These are phyloP conservation scores for Magnaporthales sp. DNA, from an alignment of 2,329 filamentous ascomycete species.

Conservation along the genomic window DNA sequence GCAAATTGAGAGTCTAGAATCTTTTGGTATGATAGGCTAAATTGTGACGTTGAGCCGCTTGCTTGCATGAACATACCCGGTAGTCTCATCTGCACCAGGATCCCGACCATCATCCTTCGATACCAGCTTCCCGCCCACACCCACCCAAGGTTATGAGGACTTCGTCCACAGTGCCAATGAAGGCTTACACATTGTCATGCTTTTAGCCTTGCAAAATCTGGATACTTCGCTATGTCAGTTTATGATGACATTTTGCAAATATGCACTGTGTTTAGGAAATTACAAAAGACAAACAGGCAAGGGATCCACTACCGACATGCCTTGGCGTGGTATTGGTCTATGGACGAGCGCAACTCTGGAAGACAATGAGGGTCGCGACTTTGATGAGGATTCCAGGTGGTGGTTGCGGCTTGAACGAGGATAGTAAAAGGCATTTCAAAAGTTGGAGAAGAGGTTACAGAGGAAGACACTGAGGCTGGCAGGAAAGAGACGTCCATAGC, in stretches of 20 bases:
- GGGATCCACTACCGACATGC: neutral
- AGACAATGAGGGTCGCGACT: neutral
- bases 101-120: neutral
- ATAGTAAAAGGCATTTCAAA: neutral
- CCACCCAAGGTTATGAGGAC: neutral
- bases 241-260: neutral
- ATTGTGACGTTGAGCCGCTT: neutral
- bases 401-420: neutral
- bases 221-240: neutral
- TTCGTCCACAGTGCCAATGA: neutral
- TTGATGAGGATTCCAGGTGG: neutral
- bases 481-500: neutral
- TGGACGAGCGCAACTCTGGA: neutral
- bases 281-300: neutral
- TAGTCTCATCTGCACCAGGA: neutral
- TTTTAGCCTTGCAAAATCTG: neutral
- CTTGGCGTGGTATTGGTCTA: neutral
- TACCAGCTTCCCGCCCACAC: neutral
- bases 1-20: too few species aligned
- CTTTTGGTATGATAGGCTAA: too few species aligned
- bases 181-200: neutral
- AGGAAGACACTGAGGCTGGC: neutral
- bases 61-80: neutral
- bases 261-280: neutral
- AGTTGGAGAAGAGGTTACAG: neutral